Evolutionary conservation across 495 filamentous ascomycete species (phyloP), one percentile per base, ranked within the genome.

Genomic region (Polyplosphaeria fusca): DNA sequence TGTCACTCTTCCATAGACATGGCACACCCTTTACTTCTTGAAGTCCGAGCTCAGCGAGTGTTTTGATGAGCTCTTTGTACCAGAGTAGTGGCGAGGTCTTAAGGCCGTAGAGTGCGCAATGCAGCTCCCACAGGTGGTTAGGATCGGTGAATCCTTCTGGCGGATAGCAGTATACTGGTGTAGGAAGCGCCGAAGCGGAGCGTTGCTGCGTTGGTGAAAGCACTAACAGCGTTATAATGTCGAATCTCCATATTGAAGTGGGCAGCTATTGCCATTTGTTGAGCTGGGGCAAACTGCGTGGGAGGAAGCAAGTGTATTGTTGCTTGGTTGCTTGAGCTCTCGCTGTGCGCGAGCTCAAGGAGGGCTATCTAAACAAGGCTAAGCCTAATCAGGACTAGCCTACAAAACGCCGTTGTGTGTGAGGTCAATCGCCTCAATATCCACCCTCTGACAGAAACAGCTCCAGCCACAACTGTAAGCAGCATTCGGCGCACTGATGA

Each of bases 21-120:
- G 20, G 26, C 4, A 28, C 23, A 18, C 23, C 47, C 1, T 11
- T 13, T 18, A 59, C 47, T 45, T 5, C 13, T 25, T 52, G 5
- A 18, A 61, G 51, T 3, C 44, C 35, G 25, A 61, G 26, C 38
- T 49, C n/a, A 4, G 2, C 25, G 5, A 61, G 58, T 0, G 32
- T 49, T 19, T 26, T 43, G 4, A 3, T 27, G 14, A 61, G 58
- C 2, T 55, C 24, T 2, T 55, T 20, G 27, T 61, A 61, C 50
- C 38, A 61, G 0, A 61, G 58, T 4, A 49, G 18, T 32, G 43
- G 58, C 24, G 44, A 9, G 2, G 22, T 20, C 41, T 61, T 61
- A 5, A 61, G 42, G 7, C 58, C 42, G 37, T 61, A 61, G n/a
- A 61, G 51, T 7, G 49, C 57, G 1, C 40, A 14, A 3, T 27